phyloP scores from a whole-genome alignment of 163 green algal species.

The Chloroidium sp. region DNA sequence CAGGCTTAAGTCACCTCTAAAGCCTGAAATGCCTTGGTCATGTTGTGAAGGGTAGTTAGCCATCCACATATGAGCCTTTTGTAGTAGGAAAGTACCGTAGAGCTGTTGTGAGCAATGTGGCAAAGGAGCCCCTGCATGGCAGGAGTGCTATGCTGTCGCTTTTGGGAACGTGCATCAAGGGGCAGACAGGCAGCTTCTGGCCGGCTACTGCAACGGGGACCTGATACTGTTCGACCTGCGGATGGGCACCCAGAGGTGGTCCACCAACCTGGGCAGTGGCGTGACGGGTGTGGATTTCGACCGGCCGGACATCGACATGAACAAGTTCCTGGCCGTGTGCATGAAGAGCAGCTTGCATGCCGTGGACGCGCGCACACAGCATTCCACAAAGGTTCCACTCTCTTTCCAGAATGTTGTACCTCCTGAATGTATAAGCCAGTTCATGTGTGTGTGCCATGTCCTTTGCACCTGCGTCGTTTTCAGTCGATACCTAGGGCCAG shows the following conservation, averaged over 20 bases:
- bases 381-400: conserved; percentile 44
- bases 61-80: too few relatives aligned
- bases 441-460: not conserved
- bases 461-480: too few relatives aligned
- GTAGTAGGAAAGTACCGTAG: too few relatives aligned
- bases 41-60: too few relatives aligned
- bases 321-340: conserved; percentile 82
- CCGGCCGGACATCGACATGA: conserved; percentile 80
- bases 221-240: conserved; percentile 89
- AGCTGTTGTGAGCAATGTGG: too few relatives aligned
- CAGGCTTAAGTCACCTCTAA: too few relatives aligned
- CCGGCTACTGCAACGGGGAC: conserved; percentile 86
- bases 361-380: conserved; percentile 78
- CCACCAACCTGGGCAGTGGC: conserved; percentile 75
- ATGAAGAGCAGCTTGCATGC: conserved; percentile 75
- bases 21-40: too few relatives aligned
- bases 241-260: conserved; percentile 62
- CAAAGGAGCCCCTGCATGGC: conserved; percentile 2
- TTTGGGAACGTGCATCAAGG: conserved; percentile 79
- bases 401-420: too few relatives aligned
- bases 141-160: conserved; percentile 80
- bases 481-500: too few relatives aligned
- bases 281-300: conserved; percentile 72
- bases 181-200: conserved; percentile 70
- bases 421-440: not conserved